Percentiles rank a stretch among this genome's conserved stretches.
Evolutionary conservation across 495 filamentous ascomycete genomes (phyloP).

Genomic region (Penicillium pancosmium): DNA sequence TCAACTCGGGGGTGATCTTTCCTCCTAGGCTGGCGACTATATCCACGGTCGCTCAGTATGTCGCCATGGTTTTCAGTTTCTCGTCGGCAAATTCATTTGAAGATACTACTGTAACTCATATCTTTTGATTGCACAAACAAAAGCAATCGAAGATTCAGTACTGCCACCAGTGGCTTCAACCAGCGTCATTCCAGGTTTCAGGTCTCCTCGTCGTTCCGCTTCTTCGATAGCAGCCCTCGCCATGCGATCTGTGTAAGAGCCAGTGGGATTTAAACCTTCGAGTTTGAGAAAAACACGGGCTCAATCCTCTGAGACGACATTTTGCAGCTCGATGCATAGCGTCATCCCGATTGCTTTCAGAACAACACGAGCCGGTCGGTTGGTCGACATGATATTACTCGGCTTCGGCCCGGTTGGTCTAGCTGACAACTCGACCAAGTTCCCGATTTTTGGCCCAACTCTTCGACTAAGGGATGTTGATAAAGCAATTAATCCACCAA

Average conservation of each 20-base stretch:
- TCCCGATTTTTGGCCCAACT: too few relatives aligned
- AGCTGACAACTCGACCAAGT: too few relatives aligned
- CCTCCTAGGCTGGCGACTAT: slow-evolving; percentile 13
- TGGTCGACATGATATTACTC: background rate
- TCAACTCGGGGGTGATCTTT: slow-evolving; percentile 12
- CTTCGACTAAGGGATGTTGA: too few relatives aligned
- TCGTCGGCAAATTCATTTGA: slow-evolving; percentile 20
- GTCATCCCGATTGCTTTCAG: slow-evolving; percentile 5
- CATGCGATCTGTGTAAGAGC: slow-evolving; percentile 24
- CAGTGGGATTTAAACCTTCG: slow-evolving; percentile 20
- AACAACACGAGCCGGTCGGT: background rate
- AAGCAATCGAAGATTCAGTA: slow-evolving; percentile 19
- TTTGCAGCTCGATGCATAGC: slow-evolving; percentile 8
- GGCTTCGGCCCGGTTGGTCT: background rate
- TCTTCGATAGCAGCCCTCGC: slow-evolving; percentile 21
- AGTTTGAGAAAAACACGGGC: slow-evolving; percentile 20
- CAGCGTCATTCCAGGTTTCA: slow-evolving; percentile 19
- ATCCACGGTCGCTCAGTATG: slow-evolving; percentile 14
- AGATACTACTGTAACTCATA: slow-evolving; percentile 13
- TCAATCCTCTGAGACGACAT: slow-evolving; percentile 7
- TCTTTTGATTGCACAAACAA: slow-evolving; percentile 17
- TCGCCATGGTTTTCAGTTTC: slow-evolving; percentile 18
- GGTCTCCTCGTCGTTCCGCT: slow-evolving; percentile 16
- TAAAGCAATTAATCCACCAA: too few relatives aligned
- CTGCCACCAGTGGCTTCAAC: slow-evolving; percentile 24